phyloP scores from a whole-genome alignment of 352 stramenopile species.

The Halophytophthora polymorphica region DNA sequence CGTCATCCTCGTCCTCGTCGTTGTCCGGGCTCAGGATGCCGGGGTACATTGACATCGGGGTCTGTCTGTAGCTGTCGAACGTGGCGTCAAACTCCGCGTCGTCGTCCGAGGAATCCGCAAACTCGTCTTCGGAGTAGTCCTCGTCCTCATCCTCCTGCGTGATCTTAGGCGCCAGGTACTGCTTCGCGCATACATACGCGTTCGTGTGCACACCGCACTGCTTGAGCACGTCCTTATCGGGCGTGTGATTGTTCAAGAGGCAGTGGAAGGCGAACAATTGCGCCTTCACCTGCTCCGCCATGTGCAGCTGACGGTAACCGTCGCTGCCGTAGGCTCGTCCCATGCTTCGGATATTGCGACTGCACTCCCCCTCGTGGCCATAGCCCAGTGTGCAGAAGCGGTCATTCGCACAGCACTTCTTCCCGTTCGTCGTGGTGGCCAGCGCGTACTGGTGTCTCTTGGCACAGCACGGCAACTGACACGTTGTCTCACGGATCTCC shows the following conservation, averaged over 20 bases:
- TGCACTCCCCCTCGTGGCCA: constrained; percentile 73
- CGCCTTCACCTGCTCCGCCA: constrained; percentile 85
- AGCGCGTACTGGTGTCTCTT: constrained; percentile 70
- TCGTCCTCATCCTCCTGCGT: constrained; percentile 60
- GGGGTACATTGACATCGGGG: constrained; percentile 46
- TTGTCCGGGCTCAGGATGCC: constrained; percentile 48
- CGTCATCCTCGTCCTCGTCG: constrained; percentile 47
- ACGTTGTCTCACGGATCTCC: constrained; percentile 80
- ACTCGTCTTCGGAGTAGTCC: constrained; percentile 76
- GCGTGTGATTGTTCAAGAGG: constrained; percentile 84
- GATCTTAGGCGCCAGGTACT: constrained; percentile 51
- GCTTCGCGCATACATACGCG: constrained; percentile 73
- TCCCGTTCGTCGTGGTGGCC: constrained; percentile 27
- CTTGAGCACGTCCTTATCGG: constrained; percentile 83
- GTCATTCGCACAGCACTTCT: constrained; percentile 74
- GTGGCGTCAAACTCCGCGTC: constrained; percentile 53
- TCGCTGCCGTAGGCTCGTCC: constrained; percentile 66
- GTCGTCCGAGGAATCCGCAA: constrained; percentile 59
- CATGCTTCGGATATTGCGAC: constrained; percentile 67
- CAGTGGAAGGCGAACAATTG: constrained; percentile 88
- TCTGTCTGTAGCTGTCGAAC: constrained; percentile 25
- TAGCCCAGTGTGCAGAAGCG: constrained; percentile 81
- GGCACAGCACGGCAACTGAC: constrained; percentile 81
- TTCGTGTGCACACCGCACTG: constrained; percentile 83
- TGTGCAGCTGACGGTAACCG: constrained; percentile 63